These are phyloP conservation scores for Arabis alpina DNA, from an alignment of 345 rosid genomes.

Conservation along the genomic window DNA sequence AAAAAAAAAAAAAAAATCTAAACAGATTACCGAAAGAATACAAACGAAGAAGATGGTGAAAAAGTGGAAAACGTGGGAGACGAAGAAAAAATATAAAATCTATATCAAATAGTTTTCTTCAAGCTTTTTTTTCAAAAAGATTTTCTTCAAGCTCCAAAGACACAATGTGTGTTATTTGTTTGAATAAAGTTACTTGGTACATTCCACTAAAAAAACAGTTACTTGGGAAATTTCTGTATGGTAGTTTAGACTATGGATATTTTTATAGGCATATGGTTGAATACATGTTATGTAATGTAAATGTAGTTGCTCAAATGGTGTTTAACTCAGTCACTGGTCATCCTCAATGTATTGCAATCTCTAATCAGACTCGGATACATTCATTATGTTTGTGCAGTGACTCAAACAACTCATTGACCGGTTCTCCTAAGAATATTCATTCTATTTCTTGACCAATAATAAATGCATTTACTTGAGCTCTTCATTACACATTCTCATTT, in stretches of 20 bases:
- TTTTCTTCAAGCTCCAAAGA: no score
- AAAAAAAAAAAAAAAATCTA: no score
- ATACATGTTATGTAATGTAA: background rate
- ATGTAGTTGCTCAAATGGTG: background rate
- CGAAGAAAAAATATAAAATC: no score
- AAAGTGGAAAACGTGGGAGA: no score
- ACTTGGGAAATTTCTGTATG: no score
- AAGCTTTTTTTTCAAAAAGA: no score
- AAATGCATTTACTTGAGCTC: background rate
- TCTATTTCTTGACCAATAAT: conserved; percentile 13
- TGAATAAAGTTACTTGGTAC: no score
- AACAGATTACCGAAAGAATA: no score
- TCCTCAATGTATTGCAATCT: conserved; percentile 10
- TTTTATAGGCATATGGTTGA: background rate
- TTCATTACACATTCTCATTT: background rate
- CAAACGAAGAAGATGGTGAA: no score
- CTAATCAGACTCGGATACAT: conserved; percentile 31
- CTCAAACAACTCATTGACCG: conserved; percentile 30
- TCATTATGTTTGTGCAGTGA: conserved; percentile 30
- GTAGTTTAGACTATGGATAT: background rate
- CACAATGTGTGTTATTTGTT: no score
- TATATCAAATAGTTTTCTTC: no score
- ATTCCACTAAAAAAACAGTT: no score
- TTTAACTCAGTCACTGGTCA: background rate
- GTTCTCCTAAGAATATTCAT: background rate